Evolutionary conservation across 2,329 filamentous ascomycete genomes (phyloP).

Genomic region (Calonectria fujianensis): DNA sequence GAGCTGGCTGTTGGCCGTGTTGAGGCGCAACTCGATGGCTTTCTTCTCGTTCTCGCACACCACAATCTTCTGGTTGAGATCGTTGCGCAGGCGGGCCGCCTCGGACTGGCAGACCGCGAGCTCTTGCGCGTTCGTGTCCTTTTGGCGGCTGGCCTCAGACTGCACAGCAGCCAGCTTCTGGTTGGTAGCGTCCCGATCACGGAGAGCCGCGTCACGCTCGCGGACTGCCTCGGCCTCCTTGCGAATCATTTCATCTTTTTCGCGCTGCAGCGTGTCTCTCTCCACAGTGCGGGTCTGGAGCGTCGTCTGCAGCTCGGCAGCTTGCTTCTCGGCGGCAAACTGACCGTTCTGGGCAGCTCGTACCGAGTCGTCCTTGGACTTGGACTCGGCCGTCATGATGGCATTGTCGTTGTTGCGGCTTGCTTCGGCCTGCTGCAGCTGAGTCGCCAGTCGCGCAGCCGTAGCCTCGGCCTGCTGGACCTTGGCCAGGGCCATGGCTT

Average conservation of each 20-base stretch:
- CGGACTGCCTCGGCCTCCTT: conserved; percentile 10
- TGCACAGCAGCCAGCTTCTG: conserved; percentile 1
- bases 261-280: background rate
- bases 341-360: background rate
- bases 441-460: background rate
- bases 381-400: conserved; percentile 5
- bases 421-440: background rate
- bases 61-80: conserved; percentile 10
- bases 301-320: background rate
- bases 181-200: background rate
- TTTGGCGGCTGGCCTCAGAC: conserved; percentile 1
- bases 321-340: background rate
- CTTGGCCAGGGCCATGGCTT: background rate
- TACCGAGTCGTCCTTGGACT: background rate
- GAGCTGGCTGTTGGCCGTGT: background rate
- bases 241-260: background rate
- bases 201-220: background rate
- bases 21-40: background rate
- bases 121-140: background rate
- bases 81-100: background rate
- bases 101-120: conserved; percentile 3
- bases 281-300: conserved; percentile 9
- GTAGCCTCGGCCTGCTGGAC: conserved; percentile 7
- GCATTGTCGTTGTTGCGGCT: conserved; percentile 2
- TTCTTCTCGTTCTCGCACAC: background rate